Evolutionary conservation across 31 red algal genomes (phyloP).

Genomic region (Porphyra umbilicalis): DNA sequence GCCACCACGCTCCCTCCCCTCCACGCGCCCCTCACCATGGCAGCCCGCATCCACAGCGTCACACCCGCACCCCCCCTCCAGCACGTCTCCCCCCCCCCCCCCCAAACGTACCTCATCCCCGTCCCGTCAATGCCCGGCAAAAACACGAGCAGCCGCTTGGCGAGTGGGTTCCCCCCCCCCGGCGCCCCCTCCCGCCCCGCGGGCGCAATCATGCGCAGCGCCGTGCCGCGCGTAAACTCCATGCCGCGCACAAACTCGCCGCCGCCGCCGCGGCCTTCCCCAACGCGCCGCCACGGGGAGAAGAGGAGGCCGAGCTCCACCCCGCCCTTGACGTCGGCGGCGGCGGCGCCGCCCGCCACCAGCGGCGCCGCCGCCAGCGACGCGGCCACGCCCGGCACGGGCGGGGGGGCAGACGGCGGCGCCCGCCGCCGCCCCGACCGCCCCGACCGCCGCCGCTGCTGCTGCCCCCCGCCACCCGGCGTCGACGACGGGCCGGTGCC

Average conservation of each 20-base stretch:
- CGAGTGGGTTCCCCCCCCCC: not conserved
- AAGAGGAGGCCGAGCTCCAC: not conserved
- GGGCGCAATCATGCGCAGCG: not conserved
- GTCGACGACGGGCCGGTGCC: not conserved
- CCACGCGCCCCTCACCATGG: not conserved
- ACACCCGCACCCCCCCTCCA: not conserved
- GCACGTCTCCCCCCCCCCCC: not conserved
- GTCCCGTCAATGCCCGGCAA: conserved; percentile 85
- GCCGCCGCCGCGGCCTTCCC: not conserved
- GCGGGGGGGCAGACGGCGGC: not conserved
- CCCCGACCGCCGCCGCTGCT: too few relatives aligned
- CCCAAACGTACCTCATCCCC: conserved; percentile 12
- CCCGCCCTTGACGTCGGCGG: not conserved
- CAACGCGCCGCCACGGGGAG: not conserved
- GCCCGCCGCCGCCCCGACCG: too few relatives aligned
- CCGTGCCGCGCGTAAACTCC: not conserved
- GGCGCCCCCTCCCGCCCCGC: not conserved
- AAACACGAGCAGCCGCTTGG: conserved; percentile 23
- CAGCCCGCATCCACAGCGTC: not conserved
- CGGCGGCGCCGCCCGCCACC: not conserved
- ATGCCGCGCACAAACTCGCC: not conserved
- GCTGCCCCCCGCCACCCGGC: too few relatives aligned
- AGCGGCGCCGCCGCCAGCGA: not conserved
- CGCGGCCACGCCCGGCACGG: not conserved
- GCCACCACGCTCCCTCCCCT: too few relatives aligned